These are phyloP conservation scores for Stereum hirsutum DNA, from an alignment of 1,284 basidiomycete species.

Conservation along the genomic window DNA sequence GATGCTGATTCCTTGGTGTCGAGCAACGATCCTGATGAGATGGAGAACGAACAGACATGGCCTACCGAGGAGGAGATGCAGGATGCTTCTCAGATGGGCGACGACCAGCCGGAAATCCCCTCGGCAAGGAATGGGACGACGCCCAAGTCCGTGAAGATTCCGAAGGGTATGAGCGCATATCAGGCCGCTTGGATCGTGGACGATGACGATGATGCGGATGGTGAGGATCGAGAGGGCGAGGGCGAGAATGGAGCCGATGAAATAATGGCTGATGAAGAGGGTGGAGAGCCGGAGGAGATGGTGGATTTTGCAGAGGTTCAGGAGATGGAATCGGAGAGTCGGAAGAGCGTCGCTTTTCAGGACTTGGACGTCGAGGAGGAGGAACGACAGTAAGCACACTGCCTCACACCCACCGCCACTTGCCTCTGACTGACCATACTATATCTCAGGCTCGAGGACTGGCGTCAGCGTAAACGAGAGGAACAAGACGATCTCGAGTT, in stretches of 20 bases:
- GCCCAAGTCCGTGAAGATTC: conserved; percentile 69
- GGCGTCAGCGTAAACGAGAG: conserved; percentile 59
- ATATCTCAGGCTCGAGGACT: conserved; percentile 51
- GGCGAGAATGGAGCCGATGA: conserved; percentile 31
- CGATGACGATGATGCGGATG: conserved; percentile 63
- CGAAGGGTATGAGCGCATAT: conserved; percentile 88
- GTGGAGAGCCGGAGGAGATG: conserved; percentile 55
- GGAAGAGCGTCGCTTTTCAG: conserved; percentile 51
- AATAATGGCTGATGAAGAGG: conserved; percentile 21
- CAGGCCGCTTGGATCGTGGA: conserved; percentile 93
- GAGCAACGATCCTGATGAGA: conserved; percentile 81
- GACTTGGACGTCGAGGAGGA: conserved; percentile 82
- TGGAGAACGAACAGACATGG: conserved; percentile 97
- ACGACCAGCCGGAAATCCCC: conserved; percentile 37
- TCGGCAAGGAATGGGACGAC: conserved; percentile 61
- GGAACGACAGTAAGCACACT: conserved; percentile 60
- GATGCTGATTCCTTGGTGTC: conserved; percentile 85
- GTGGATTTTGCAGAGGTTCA: conserved; percentile 60
- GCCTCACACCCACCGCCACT: background rate
- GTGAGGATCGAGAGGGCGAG: conserved; percentile 24
- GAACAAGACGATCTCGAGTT: conserved; percentile 79
- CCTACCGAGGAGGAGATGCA: conserved; percentile 96
- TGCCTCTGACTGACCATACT: conserved; percentile 3
- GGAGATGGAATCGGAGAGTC: conserved; percentile 57
- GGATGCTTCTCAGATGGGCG: conserved; percentile 21